Evolutionary conservation across 192 early-diverging fungal genomes (phyloP), one percentile per base, ranked within the genome.

Genomic region (Gorgonomyces haynaldii): DNA sequence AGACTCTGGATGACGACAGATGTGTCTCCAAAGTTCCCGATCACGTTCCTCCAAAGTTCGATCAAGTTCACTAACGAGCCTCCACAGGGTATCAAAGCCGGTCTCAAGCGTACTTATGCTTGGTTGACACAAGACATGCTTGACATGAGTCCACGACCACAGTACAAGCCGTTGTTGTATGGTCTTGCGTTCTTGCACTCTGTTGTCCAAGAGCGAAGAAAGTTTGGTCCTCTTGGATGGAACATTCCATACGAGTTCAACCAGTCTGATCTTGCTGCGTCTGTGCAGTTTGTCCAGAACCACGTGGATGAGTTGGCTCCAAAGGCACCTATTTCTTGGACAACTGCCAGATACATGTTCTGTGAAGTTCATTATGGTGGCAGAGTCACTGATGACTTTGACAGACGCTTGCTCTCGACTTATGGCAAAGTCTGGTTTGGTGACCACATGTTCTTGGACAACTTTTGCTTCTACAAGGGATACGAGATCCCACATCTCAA

Each of bases 181-280:
- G 76, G 76, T 9, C 37, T 80, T 9, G 71, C 78, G 1, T 80
- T 80, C 59, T 62, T 80, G 47, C 78, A 80, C 56, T 80, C 78
- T 13, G 63, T 80, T 37, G 76, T 80, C 12, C 78, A 80, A 51
- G 78, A 80, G 51, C 35, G 78, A 29, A 29, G 78, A 34, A 80
- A 80, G 54, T 80, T 80, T 63, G 78, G 78, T 8, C 78, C 78
- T 1, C 56, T 80, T 22, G 78, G 78, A 15, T 78, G 78, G 78
- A 80, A 80, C 47, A 80, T 80, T 64, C 78, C 76, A 30, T 80
- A 80, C 53, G 78, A 80, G 60, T 80, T 80, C 60, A 80, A 80
- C 49, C 78, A 80, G 61, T 64, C 64, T 42, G 78, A 80, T 65
- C 52, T 80, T 20, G 74, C 78, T 0, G 78, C 78, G 10, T 62